Evolutionary conservation across 2,329 filamentous ascomycete genomes (phyloP).

Genomic region (Beauveria bassiana): DNA sequence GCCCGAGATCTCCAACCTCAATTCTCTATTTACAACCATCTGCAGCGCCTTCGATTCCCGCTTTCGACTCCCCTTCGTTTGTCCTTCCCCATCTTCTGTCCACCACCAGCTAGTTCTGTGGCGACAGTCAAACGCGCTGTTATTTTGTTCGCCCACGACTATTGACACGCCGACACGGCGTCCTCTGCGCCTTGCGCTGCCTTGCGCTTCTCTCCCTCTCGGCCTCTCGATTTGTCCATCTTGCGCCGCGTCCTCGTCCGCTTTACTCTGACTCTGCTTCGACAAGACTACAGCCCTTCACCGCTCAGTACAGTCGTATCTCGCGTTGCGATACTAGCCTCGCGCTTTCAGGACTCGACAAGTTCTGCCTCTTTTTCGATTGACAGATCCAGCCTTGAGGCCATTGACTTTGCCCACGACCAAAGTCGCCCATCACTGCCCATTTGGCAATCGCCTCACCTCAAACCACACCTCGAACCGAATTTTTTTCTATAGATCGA

Average conservation of each 20-base stretch:
- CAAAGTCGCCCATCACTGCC: neutral
- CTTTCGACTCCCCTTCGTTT: neutral
- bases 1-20: neutral
- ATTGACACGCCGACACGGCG: constrained; percentile 16
- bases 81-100: neutral
- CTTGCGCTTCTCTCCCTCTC: constrained; percentile 4
- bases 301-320: no score
- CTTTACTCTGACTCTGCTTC: neutral
- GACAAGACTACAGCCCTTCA: neutral
- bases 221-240: neutral
- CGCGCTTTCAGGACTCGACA: neutral
- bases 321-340: neutral
- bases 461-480: neutral
- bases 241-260: constrained; percentile 1
- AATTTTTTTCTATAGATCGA: neutral
- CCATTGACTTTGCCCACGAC: neutral
- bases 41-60: neutral
- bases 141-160: constrained; percentile 18
- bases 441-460: neutral
- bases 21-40: neutral
- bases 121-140: constrained; percentile 14
- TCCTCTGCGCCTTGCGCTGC: constrained; percentile 16
- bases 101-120: constrained; percentile 13
- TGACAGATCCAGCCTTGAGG: neutral
- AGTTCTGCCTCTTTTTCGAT: neutral